These are phyloP conservation scores for Trifolium fragiferum DNA, from an alignment of 306 rosid species.

Conservation along the genomic window DNA sequence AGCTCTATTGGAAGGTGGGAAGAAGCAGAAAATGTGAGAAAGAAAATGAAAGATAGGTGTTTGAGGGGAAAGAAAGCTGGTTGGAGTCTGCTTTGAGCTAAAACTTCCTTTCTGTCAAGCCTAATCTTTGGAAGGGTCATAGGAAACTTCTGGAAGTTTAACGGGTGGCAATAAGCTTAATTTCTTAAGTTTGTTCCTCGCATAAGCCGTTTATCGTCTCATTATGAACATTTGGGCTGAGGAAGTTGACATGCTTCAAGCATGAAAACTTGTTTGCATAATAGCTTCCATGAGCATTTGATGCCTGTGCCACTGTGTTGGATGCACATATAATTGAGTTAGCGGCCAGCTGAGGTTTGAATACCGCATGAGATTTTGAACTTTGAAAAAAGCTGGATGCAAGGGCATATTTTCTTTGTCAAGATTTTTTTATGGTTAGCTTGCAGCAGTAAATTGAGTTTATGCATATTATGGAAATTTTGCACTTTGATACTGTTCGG, in stretches of 20 bases:
- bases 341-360: not conserved
- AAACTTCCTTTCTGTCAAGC: constrained; percentile 2
- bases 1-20: constrained; percentile 80
- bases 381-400: constrained; percentile 18
- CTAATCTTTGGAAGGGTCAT: constrained; percentile 11
- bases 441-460: not conserved
- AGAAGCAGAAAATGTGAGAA: constrained; percentile 70
- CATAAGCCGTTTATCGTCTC: not conserved
- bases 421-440: not conserved
- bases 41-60: constrained; percentile 59
- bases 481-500: not conserved
- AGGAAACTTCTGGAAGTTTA: constrained; percentile 22
- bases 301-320: not conserved
- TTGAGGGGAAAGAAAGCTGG: constrained; percentile 64
- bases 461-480: constrained; percentile 11
- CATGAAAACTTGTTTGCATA: not conserved
- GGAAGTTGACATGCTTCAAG: constrained; percentile 21
- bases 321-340: constrained; percentile 18
- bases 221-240: constrained; percentile 15
- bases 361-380: constrained; percentile 10
- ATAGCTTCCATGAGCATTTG: constrained; percentile 17
- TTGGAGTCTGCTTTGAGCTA: constrained; percentile 59
- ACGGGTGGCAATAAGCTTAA: constrained; percentile 5
- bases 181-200: constrained; percentile 18
- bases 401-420: constrained; percentile 14